Base-by-base conservation (phyloP, 2,329 filamentous ascomycete species). In the Fusarium buxicola region DNA sequence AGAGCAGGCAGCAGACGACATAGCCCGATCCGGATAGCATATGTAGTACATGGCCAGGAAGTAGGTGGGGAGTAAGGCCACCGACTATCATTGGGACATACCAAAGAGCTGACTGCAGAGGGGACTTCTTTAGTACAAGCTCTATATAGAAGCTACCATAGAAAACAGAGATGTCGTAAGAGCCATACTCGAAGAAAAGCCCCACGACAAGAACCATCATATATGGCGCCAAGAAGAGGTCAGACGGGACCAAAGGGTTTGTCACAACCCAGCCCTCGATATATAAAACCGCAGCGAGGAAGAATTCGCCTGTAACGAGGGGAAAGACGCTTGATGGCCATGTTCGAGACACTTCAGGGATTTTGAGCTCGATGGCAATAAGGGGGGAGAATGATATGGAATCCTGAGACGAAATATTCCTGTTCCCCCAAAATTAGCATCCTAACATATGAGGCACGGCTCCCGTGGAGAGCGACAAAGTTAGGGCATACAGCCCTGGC, bases 321-420 rank as follows among this genome's bases (percentile, higher is more conserved):
- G 50, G 47, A 15, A 53, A 53, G 25, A 34, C 50, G 16, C 28
- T 53, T 7, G 50, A 31, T 16, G 50, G 50, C 50, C 50, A 53
- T 6, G 32, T 34, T 12, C 50, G 31, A 25, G 50, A 31, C 30
- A 40, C 50, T 39, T 53, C 28, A 10, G 50, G 50, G 32, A 53
- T 53, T 11, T 53, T 34, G 18, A 53, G 50, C 50, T 53, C 50
- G 3, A 25, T 53, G 16, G 32, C 32, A 7, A 53, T n/a, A n/a
- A 16, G 50, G 31, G 3, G 50, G 50, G 3, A 53, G 50, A 16
- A 53, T 53, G 31, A 53, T 27, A 13, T 31, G 31, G 16, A 53
- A 53, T 16, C 50, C 50, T 2, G 50, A 53, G 25, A 53, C 41
- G 12, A 53, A 53, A 15, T 47, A 53, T 39, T 53, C 50, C 40